phyloP scores from a whole-genome alignment of 768 basidiomycete genomes.

The Astraeus odoratus region DNA sequence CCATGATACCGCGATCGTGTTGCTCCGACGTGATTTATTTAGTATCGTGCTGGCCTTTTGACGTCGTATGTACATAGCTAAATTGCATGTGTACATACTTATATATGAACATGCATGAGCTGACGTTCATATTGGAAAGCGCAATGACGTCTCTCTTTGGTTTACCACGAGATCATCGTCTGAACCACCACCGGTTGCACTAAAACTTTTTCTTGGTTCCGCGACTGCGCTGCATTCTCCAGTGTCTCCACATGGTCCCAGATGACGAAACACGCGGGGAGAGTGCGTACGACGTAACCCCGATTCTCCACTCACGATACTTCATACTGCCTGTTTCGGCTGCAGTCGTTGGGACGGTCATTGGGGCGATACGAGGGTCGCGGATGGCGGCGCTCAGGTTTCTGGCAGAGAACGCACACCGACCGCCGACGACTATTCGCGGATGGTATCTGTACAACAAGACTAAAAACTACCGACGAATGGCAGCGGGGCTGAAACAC shows the following conservation, averaged over 20 bases:
- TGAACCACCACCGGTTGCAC: too few species aligned
- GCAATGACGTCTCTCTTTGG: too few species aligned
- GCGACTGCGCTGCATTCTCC: too few species aligned
- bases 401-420: conserved; percentile 89
- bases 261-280: conserved; percentile 5
- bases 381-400: conserved; percentile 69
- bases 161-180: too few species aligned
- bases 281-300: conserved; percentile 22
- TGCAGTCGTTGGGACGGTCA: conserved; percentile 51
- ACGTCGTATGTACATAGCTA: too few species aligned
- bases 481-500: conserved; percentile 63
- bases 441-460: conserved; percentile 98
- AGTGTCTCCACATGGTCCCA: conserved; percentile 14
- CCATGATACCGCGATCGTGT: too few species aligned
- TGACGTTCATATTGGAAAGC: too few species aligned
- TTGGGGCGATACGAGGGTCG: conserved; percentile 70
- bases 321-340: conserved; percentile 57
- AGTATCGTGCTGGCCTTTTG: too few species aligned
- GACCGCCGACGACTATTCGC: conserved; percentile 74
- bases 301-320: conserved; percentile 38
- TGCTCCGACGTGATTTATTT: too few species aligned
- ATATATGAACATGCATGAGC: too few species aligned
- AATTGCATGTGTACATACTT: too few species aligned
- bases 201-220: too few species aligned
- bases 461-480: conserved; percentile 87